Conservation (phyloP, 805 yeast species). For the Ogataea polymorpha region DNA sequence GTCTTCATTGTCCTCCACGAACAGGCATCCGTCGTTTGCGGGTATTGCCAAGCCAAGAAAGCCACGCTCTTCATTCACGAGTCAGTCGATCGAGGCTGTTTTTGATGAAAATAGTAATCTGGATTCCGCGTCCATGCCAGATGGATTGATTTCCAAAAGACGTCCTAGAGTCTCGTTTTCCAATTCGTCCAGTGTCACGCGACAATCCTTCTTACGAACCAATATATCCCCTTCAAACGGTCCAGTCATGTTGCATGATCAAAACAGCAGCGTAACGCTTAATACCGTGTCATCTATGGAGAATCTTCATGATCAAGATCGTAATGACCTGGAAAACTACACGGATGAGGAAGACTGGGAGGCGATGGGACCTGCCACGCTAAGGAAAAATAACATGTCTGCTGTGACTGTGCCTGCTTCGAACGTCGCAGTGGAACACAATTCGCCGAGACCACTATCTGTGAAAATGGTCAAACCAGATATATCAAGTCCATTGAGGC, state of each 20-base stretch:
- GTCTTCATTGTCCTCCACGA: conserved; percentile 22
- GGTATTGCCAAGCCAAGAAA: conserved; percentile 35
- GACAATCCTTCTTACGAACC: conserved; percentile 41
- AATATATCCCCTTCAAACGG: conserved; percentile 28
- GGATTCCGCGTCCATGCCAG: conserved; percentile 28
- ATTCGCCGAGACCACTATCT: conserved; percentile 9
- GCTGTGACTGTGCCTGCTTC: conserved; percentile 22
- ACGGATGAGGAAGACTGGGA: conserved; percentile 99
- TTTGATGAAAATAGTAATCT: conserved; percentile 28
- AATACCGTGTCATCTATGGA: conserved; percentile 21
- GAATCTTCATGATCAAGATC: conserved; percentile 7
- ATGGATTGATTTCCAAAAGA: conserved; percentile 24
- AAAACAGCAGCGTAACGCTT: conserved; percentile 26
- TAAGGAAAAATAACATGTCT: conserved; percentile 33
- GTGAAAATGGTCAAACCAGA: conserved; percentile 19
- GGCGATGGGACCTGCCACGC: conserved; percentile 73
- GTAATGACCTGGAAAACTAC: conserved; percentile 42
- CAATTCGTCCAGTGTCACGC: conserved; percentile 31
- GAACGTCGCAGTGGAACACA: conserved; percentile 12
- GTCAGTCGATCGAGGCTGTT: conserved; percentile 30
- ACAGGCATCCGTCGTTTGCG: conserved; percentile 32
- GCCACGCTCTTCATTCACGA: conserved; percentile 32
- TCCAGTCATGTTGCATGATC: conserved; percentile 26
- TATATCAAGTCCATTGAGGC: conserved; percentile 12
- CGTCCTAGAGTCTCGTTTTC: conserved; percentile 36